Percentiles rank a stretch among this genome's conserved stretches.
These are phyloP conservation scores for Monascus ruber DNA, from an alignment of 2,329 filamentous ascomycete species.

Conservation along the genomic window DNA sequence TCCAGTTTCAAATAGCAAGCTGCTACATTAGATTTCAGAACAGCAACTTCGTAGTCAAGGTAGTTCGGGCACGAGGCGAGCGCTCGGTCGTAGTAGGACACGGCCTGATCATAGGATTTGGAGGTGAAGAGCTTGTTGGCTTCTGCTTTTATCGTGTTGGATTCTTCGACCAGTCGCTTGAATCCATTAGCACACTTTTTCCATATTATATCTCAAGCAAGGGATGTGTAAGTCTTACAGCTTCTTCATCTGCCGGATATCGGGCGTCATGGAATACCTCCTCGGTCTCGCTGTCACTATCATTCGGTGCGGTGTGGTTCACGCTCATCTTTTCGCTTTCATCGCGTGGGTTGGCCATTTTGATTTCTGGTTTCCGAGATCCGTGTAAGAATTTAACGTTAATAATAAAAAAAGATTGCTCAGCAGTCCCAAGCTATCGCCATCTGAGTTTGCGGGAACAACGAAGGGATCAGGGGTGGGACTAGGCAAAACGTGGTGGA, in stretches of 20 bases:
- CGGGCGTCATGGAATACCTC: constrained; percentile 32
- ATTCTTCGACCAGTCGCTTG: constrained; percentile 51
- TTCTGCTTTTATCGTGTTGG: constrained; percentile 58
- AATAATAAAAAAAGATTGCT: too few relatives aligned
- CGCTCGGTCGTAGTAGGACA: constrained; percentile 73
- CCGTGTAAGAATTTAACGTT: too few relatives aligned
- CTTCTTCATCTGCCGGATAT: constrained; percentile 38
- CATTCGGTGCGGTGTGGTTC: constrained; percentile 1
- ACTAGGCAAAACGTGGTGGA: too few relatives aligned
- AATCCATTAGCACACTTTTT: constrained; percentile 3
- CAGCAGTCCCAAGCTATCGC: too few relatives aligned
- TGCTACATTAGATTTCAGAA: constrained; percentile 78
- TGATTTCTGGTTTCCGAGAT: neutral
- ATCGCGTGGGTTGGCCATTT: constrained; percentile 6
- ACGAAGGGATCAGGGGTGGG: too few relatives aligned
- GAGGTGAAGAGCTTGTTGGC: constrained; percentile 72
- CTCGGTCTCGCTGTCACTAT: constrained; percentile 25
- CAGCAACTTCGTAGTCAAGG: constrained; percentile 76
- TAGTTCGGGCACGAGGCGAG: constrained; percentile 69
- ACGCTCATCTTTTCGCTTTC: neutral
- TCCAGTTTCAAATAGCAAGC: constrained; percentile 77
- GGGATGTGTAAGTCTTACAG: constrained; percentile 18
- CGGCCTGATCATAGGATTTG: constrained; percentile 62
- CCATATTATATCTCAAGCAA: neutral
- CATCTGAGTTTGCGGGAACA: too few relatives aligned